Base-by-base conservation (phyloP, 1,139 yeast species). In the Blastobotrys aristatus region DNA sequence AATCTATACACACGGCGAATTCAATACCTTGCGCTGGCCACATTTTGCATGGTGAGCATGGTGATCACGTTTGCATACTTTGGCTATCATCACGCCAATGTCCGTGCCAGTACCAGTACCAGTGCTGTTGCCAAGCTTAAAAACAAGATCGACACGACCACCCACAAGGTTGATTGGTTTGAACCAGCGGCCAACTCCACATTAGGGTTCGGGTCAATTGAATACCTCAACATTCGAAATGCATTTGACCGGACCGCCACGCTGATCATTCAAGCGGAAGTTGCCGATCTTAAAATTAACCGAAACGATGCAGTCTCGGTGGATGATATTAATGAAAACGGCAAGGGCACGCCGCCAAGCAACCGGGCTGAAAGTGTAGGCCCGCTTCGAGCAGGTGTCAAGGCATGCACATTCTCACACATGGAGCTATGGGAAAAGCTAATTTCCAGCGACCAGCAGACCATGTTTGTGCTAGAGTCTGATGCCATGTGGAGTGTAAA, bases 101-200 rank as follows among this genome's bases (percentile, higher is more conserved):
- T n/a, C n/a, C n/a, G n/a, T n/a, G n/a, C n/a, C n/a, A n/a, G n/a
- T n/a, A n/a, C n/a, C n/a, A n/a, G n/a, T n/a, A n/a, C n/a, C n/a
- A n/a, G n/a, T n/a, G n/a, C n/a, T n/a, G n/a, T n/a, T n/a, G n/a
- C n/a, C n/a, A n/a, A n/a, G n/a, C n/a, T n/a, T n/a, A n/a, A n/a
- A n/a, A n/a, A n/a, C n/a, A n/a, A n/a, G n/a, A n/a, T n/a, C n/a
- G n/a, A n/a, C n/a, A n/a, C n/a, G n/a, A n/a, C n/a, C n/a, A n/a
- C n/a, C n/a, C n/a, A n/a, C n/a, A n/a, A n/a, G n/a, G n/a, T n/a
- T n/a, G n/a, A n/a, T n/a, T n/a, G n/a, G n/a, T n/a, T n/a, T n/a
- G n/a, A n/a, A n/a, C n/a, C n/a, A n/a, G 63, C 53, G 5, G 50
- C 48, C 11, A 55, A 55, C 42, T 21, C 51, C 8, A 55, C 58